These are phyloP conservation scores for Blastobotrys muscicola DNA, from an alignment of 805 yeast species.

Conservation along the genomic window DNA sequence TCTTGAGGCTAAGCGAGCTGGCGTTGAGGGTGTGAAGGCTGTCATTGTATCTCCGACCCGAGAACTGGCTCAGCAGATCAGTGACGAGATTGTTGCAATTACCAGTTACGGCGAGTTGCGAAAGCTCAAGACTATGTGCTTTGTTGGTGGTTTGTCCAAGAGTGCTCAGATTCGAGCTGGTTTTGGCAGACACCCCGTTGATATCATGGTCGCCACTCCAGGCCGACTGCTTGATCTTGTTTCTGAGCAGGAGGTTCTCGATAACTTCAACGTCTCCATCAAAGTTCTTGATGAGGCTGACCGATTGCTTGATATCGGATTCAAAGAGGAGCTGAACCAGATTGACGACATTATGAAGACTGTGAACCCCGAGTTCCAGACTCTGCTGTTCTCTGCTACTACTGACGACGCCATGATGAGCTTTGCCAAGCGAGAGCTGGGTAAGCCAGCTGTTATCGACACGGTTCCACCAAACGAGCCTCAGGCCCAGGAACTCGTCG, in stretches of 20 bases:
- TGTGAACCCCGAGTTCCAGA: constrained; percentile 34
- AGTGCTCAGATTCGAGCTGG: constrained; percentile 29
- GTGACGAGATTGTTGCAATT: constrained; percentile 48
- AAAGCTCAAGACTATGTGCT: constrained; percentile 35
- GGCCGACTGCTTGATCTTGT: constrained; percentile 69
- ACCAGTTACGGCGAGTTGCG: constrained; percentile 28
- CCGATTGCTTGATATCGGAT: constrained; percentile 72
- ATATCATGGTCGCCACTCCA: constrained; percentile 79
- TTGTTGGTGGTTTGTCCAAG: constrained; percentile 61
- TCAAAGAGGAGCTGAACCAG: constrained; percentile 52
- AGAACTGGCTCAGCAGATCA: constrained; percentile 79
- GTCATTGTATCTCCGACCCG: constrained; percentile 83
- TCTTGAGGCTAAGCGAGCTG: constrained; percentile 28
- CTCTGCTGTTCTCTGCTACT: constrained; percentile 83
- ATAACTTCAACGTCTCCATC: constrained; percentile 47
- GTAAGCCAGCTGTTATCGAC: constrained; percentile 39
- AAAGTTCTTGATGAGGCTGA: constrained; percentile 89
- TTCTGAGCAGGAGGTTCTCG: constrained; percentile 33
- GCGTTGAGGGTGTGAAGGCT: constrained; percentile 39
- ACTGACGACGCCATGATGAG: constrained; percentile 55
- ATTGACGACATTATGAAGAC: constrained; percentile 43
- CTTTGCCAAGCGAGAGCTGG: constrained; percentile 47
- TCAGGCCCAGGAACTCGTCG: constrained; percentile 69
- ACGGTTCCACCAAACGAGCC: constrained; percentile 67
- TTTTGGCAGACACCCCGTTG: constrained; percentile 21